phyloP scores from a whole-genome alignment of 2,329 filamentous ascomycete genomes.

The Niveomyces coronatus region DNA sequence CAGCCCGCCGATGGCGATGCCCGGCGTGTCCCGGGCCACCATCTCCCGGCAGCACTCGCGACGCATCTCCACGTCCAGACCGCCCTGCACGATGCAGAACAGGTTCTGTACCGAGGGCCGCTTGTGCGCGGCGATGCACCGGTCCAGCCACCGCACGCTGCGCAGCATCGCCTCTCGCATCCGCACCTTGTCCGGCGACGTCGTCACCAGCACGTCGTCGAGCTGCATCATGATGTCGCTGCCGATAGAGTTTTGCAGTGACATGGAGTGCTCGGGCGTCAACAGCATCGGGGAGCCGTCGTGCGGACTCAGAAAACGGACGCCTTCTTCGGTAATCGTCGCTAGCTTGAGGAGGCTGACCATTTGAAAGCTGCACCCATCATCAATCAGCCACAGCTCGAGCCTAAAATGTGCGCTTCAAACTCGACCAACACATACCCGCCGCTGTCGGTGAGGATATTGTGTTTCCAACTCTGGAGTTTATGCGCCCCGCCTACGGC shows the following conservation, averaged over 20 bases:
- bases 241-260: slow-evolving; percentile 90
- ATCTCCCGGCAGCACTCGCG: slow-evolving; percentile 76
- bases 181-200: slow-evolving; percentile 74
- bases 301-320: slow-evolving; percentile 91
- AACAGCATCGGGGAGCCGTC: slow-evolving; percentile 93
- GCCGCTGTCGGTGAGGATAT: slow-evolving; percentile 78
- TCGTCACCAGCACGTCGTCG: slow-evolving; percentile 94
- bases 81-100: slow-evolving; percentile 98
- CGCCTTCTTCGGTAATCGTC: slow-evolving; percentile 89
- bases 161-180: slow-evolving; percentile 95
- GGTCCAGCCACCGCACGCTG: slow-evolving; percentile 89
- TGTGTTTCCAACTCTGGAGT: slow-evolving; percentile 89
- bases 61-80: slow-evolving; percentile 78
- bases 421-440: slow-evolving; percentile 35
- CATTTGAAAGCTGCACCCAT: slow-evolving; percentile 76
- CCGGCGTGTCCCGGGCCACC: slow-evolving; percentile 83
- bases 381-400: no score
- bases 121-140: slow-evolving; percentile 83
- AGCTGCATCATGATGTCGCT: slow-evolving; percentile 99
- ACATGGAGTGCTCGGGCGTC: slow-evolving; percentile 94
- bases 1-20: slow-evolving; percentile 90
- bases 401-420: no score
- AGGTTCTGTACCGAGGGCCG: slow-evolving; percentile 79
- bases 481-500: slow-evolving; percentile 86
- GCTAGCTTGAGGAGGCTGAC: slow-evolving; percentile 90